Evolutionary conservation across 768 basidiomycete genomes (phyloP), one percentile per base, ranked within the genome.

Genomic region (Leccinellum rugosiceps): DNA sequence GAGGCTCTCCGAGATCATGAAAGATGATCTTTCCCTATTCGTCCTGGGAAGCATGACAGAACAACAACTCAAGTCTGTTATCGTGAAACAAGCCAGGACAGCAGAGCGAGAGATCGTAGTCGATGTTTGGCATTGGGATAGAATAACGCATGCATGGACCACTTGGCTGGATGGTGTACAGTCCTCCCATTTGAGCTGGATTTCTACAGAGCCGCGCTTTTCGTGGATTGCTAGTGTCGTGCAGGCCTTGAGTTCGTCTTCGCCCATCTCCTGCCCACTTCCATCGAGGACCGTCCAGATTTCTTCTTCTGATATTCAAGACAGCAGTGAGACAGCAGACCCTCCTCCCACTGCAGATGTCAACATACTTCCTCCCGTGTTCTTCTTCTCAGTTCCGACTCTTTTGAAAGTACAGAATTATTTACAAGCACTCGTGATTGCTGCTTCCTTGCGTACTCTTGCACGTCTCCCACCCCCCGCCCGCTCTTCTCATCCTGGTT

Each of bases 1-100:
- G 6, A 67, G 73, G 14, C 72, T 90, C 14, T 71, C 82, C 0
- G 83, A 86, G 43, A 69, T 74, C n/a, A 87, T 91, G 85, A 87
- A 83, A 66, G 74, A 79, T 28, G 89, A 90, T 63, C 75, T 90
- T 34, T 85, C 83, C 11, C 78, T 83, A 55, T 83, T 86, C 49
- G 74, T 87, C 11, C 66, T 89, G 1, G 87, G 86, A 19, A 76
- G 76, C 35, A 86, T 90, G 85, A 77, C 80, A 23, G 89, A 91
- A 64, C 66, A 74, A 35, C 81, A 91, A 53, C 76, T 89, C 25
- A 69, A 67, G 19, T 74, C 68, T 4, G 65, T 83, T 14, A 70
- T 90, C 30, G 67, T 68, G 7, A 76, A 78, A 31, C 80, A 87
- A 61, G 86, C 87, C 2, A 80, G 74, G 57, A 63, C 65, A 11